Base-by-base conservation (phyloP, 768 basidiomycete species). In the Amylocystis lapponica region DNA sequence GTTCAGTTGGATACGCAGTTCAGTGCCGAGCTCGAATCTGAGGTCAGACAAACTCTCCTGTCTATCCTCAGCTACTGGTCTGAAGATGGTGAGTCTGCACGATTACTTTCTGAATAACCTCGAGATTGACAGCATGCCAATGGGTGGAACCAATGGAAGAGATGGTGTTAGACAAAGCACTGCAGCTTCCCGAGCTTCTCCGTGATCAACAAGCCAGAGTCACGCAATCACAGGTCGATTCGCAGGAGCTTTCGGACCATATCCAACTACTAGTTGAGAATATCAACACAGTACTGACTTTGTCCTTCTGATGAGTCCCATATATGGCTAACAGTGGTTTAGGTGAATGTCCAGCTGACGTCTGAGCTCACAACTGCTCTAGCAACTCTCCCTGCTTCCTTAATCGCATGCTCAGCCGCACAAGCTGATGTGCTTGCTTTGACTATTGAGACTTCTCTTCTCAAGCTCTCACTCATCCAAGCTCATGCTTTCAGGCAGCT, bases 401-500 rank as follows among this genome's bases (percentile, higher is more conserved):
- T 66, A 31, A 51, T 52, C 42, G 48, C 56, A 3, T 50, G 61
- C 26, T 65, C 61, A 17, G 45, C 58, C 2, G 71, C 72, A 4
- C 55, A 60, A 0, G 56, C 64, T 32, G 71, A 72, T 32, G 62
- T 74, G 29, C 53, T 70, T 14, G 64, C 70, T 6, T 62, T 70
- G n/a, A 65, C 61, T 1, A 68, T 76, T 30, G 75, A 79, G 51
- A 57, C 67, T 3, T 65, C 66, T 2, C 59, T 78, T 9, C 65
- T 75, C 48, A 76, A 74, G 52, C 61, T 77, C 7, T 70, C 71
- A 2, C 60, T 75, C 9, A 47, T 73, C n/a, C 65, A 67, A 23
- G 67, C 66, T 6, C 65, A 67, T 19, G 58, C 69, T 3, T 62
- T 67, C 27, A 56, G 58, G 26, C 45, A 61, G 5, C 46, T 77